Evolutionary conservation across 2,329 filamentous ascomycete species (phyloP), one percentile per base, ranked within the genome.

Genomic region (Paraphaeosphaeria minitans): DNA sequence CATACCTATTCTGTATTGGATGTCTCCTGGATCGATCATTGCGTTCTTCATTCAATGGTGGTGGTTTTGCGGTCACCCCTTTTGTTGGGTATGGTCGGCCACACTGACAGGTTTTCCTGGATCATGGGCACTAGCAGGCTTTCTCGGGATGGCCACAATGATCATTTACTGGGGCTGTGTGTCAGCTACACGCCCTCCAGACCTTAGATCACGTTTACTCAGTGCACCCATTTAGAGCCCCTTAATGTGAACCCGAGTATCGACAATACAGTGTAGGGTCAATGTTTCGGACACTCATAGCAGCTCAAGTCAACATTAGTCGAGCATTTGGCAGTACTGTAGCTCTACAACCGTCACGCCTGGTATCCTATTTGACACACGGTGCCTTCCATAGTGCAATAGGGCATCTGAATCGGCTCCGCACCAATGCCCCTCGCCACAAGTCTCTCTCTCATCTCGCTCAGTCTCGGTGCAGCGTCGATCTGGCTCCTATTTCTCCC

Each of bases 371-470:
- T 4, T 16, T 39, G 39, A 41, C 48, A 46, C 9, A 51, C 45
- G 80, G 12, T 80, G 57, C 84, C 81, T 65, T 82, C 83, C 81
- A 89, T 87, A 31, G 86, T 86, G 75, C 90, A 93, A 76, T 84
- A 92, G 22, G 85, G 81, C 89, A 92, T 91, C 73, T 90, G 85
- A 29, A 93, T 84, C 4, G 88, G 85, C 57, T 83, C 83, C 0
- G 88, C 87, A 19, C 77, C 73, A 21, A 95, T 83, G 0, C 91
- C 90, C 55, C 85, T 81, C 3, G 83, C 84, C 27, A 94, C 84
- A 80, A 96, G 80, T 39, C 91, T 81, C 82, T 95, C 91, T 52
- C 92, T 84, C 82, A 91, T 87, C 79, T 93, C 90, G 48, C 85
- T 85, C 70, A 96, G 77, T 51, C 92, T 80, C 13, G 89, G 89